phyloP scores from a whole-genome alignment of 176 grass and related monocot genomes.

The Otatea glauca region DNA sequence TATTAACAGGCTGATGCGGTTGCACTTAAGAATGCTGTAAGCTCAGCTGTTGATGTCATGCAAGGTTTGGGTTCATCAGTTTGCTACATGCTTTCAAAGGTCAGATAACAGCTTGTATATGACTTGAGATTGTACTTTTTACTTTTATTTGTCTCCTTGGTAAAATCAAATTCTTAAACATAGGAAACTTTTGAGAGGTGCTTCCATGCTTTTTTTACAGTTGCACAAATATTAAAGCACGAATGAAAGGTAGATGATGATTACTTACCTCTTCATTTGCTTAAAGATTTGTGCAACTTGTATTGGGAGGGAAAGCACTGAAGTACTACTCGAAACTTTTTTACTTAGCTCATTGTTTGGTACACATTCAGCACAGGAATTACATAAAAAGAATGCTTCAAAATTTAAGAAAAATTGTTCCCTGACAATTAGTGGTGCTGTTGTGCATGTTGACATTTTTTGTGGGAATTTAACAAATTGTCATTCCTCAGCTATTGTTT shows the following conservation, averaged over 20 bases:
- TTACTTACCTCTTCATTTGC: too few species aligned
- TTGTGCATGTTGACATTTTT: neutral
- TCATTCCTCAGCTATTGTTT: neutral
- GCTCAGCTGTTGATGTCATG: conserved; percentile 91
- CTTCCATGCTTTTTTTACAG: too few species aligned
- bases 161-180: conserved; percentile 1
- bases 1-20: conserved; percentile 71
- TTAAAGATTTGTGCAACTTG: too few species aligned
- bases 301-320: too few species aligned
- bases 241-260: too few species aligned
- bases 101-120: conserved; percentile 38
- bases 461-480: neutral
- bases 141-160: neutral
- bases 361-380: neutral
- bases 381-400: conserved; percentile 15
- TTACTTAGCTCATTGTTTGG: conserved; percentile 13
- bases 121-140: neutral
- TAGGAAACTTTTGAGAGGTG: neutral
- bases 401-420: conserved; percentile 7
- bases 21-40: conserved; percentile 84
- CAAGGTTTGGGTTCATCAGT: conserved; percentile 83
- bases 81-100: conserved; percentile 76
- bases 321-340: neutral
- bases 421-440: conserved; percentile 7
- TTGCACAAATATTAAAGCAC: too few species aligned